Evolutionary conservation across 2,329 filamentous ascomycete species (phyloP).

Genomic region (Cadophora malorum): DNA sequence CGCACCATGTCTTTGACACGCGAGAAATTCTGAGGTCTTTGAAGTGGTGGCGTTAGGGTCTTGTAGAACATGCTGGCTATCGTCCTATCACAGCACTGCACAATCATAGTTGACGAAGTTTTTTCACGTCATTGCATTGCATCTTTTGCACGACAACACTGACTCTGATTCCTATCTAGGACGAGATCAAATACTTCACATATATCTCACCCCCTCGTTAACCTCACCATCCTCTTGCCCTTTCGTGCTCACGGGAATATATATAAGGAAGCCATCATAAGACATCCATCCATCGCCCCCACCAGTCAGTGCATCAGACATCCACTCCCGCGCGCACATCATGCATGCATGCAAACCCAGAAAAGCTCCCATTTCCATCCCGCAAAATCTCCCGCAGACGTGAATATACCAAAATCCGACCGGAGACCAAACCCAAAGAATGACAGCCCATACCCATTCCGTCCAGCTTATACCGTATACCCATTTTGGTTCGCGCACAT

Average conservation of each 20-base stretch:
- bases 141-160: not conserved
- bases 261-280: constrained; percentile 7
- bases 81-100: too few species aligned
- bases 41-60: too few species aligned
- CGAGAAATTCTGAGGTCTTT: too few species aligned
- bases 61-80: too few species aligned
- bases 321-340: not conserved
- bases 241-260: not conserved
- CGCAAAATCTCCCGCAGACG: not conserved
- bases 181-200: not conserved
- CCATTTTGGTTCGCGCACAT: not conserved
- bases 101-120: not conserved
- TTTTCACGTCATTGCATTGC: not conserved
- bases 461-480: not conserved
- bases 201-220: not conserved
- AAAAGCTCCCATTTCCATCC: not conserved
- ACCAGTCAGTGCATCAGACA: not conserved
- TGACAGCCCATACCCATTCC: not conserved
- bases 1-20: too few species aligned
- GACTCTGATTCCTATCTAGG: not conserved
- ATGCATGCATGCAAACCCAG: not conserved
- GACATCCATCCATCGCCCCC: constrained; percentile 3
- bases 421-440: not conserved
- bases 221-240: not conserved
- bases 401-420: not conserved